Percentiles rank a stretch among this genome's conserved stretches.
phyloP scores from a whole-genome alignment of 345 rosid genomes.

The Aquilaria malaccensis region DNA sequence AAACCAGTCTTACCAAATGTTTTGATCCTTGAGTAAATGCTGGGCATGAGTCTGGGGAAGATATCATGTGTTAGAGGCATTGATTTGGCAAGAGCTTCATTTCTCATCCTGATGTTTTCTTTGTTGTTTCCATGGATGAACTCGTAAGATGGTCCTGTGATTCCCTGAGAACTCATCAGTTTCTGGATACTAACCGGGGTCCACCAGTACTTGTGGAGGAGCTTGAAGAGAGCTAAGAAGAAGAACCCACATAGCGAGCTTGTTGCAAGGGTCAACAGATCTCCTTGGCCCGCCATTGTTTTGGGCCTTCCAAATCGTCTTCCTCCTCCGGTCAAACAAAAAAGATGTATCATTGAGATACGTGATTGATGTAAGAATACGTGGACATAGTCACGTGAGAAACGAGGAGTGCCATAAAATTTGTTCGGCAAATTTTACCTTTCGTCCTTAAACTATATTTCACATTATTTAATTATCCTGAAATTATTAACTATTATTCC shows the following conservation, averaged over 20 bases:
- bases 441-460: no score
- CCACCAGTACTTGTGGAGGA: conserved; percentile 22
- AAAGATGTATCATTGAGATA: no score
- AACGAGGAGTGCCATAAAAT: no score
- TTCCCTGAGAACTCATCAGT: conserved; percentile 12
- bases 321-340: no score
- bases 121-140: conserved; percentile 30
- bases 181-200: conserved; percentile 12
- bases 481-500: no score
- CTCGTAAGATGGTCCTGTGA: conserved; percentile 25
- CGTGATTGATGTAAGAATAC: no score
- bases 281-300: background rate
- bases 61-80: conserved; percentile 17
- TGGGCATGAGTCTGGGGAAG: conserved; percentile 19
- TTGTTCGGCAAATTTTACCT: no score
- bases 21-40: conserved; percentile 19
- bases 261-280: conserved; percentile 3
- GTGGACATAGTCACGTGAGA: no score
- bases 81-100: conserved; percentile 7
- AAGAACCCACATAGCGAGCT: conserved; percentile 4
- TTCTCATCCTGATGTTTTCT: conserved; percentile 12
- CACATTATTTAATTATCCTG: no score
- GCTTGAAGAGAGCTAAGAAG: conserved; percentile 4
- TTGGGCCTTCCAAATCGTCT: background rate
- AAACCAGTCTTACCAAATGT: conserved; percentile 10